A percentile compares a stretch with the other conserved stretches of the same genome.
Evolutionary conservation across 2,329 filamentous ascomycete genomes (phyloP).

Genomic region (Cladosporium phlei): DNA sequence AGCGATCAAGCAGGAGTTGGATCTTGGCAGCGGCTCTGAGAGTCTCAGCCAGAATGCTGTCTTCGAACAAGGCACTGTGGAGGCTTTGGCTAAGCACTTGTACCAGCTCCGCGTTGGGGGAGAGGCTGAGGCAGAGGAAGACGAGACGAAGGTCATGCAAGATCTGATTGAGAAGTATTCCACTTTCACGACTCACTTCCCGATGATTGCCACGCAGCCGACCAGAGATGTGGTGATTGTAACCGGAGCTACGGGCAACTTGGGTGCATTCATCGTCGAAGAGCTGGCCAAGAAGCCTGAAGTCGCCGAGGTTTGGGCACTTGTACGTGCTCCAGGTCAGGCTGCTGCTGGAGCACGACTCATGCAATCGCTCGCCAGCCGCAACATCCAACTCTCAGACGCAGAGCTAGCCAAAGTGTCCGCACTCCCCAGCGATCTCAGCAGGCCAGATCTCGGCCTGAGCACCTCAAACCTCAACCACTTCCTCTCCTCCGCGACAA

Average conservation of each 20-base stretch:
- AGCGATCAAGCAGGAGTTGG: conserved; percentile 41
- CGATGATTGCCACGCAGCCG: conserved; percentile 10
- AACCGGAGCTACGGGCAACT: conserved; percentile 62
- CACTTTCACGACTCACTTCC: conserved; percentile 30
- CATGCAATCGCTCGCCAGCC: conserved; percentile 31
- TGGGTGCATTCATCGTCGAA: conserved; percentile 56
- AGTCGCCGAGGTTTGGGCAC: conserved; percentile 45
- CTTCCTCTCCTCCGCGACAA: conserved; percentile 32
- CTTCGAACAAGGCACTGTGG: conserved; percentile 53
- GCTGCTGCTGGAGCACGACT: conserved; percentile 34
- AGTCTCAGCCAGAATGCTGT: conserved; percentile 50
- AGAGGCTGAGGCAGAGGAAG: conserved; percentile 27
- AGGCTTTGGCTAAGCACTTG: conserved; percentile 43
- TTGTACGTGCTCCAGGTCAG: conserved; percentile 45
- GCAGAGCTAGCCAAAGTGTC: conserved; percentile 31
- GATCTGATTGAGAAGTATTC: conserved; percentile 45
- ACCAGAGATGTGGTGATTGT: conserved; percentile 38
- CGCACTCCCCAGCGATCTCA: conserved; percentile 39
- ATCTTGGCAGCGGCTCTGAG: conserved; percentile 36
- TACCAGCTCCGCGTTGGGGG: conserved; percentile 39
- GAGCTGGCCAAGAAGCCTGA: conserved; percentile 29
- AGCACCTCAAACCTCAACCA: conserved; percentile 18
- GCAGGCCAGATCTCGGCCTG: conserved; percentile 40
- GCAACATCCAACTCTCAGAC: conserved; percentile 34
- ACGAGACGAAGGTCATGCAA: conserved; percentile 42